These are phyloP conservation scores for Diplodia intermedia DNA, from an alignment of 2,329 filamentous ascomycete genomes.

Conservation along the genomic window DNA sequence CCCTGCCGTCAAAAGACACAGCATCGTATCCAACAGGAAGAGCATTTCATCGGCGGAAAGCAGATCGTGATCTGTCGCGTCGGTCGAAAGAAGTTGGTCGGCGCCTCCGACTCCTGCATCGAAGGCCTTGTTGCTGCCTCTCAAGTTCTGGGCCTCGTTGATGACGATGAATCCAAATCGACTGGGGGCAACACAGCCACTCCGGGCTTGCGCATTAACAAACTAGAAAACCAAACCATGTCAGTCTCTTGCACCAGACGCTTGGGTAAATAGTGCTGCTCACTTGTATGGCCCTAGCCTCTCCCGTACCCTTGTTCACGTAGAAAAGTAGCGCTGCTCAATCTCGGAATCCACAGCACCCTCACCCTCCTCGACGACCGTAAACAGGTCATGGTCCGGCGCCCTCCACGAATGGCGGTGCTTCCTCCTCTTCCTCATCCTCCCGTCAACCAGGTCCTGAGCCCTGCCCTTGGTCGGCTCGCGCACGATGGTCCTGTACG, in stretches of 20 bases:
- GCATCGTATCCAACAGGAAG: conserved; percentile 4
- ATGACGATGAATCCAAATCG: not conserved
- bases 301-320: conserved; percentile 7
- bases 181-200: conserved; percentile 6
- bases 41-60: conserved; percentile 10
- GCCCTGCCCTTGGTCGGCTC: conserved; percentile 48
- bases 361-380: conserved; percentile 51
- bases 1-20: not conserved
- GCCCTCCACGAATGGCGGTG: conserved; percentile 50
- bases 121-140: not conserved
- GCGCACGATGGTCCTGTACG: conserved; percentile 38
- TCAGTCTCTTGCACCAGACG: not conserved
- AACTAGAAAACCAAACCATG: conserved; percentile 6
- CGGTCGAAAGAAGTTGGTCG: conserved; percentile 1
- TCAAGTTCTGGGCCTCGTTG: not conserved
- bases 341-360: conserved; percentile 36
- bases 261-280: not conserved
- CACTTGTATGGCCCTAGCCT: conserved; percentile 10
- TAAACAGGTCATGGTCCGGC: conserved; percentile 52
- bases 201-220: conserved; percentile 9
- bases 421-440: conserved; percentile 39
- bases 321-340: conserved; percentile 30
- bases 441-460: conserved; percentile 43
- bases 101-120: conserved; percentile 11
- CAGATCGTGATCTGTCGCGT: not conserved